Evolutionary conservation across 2,329 filamentous ascomycete genomes (phyloP).

Genomic region (Periglandula ipomoeae): DNA sequence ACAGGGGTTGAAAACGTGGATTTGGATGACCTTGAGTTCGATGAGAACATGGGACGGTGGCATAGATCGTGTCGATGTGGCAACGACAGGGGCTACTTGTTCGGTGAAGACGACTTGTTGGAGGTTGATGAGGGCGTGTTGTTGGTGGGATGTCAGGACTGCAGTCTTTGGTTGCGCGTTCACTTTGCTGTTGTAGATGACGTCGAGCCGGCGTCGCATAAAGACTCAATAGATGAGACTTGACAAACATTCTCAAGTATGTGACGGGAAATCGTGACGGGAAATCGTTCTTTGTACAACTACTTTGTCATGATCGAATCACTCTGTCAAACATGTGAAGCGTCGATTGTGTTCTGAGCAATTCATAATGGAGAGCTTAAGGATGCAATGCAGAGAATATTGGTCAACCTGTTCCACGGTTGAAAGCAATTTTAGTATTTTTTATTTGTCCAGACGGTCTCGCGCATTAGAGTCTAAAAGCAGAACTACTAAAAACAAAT

Average conservation of each 20-base stretch:
- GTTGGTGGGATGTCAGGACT: conserved; percentile 56
- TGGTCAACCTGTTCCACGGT: conserved; percentile 6
- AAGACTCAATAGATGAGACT: conserved; percentile 14
- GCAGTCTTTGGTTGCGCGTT: conserved; percentile 57
- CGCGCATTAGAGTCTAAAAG: conserved; percentile 46
- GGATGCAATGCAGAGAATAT: too few relatives aligned
- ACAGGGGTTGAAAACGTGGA: conserved; percentile 56
- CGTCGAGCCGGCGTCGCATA: conserved; percentile 11
- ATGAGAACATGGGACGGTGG: conserved; percentile 41
- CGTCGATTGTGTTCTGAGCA: too few relatives aligned
- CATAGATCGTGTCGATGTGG: conserved; percentile 54
- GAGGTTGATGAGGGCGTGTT: conserved; percentile 51
- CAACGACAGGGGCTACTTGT: conserved; percentile 49
- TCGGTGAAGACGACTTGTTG: conserved; percentile 50
- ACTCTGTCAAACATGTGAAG: too few relatives aligned
- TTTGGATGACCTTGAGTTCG: conserved; percentile 52
- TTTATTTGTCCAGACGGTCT: conserved; percentile 48
- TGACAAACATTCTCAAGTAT: conserved; percentile 12
- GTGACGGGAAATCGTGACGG: too few relatives aligned
- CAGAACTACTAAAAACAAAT: conserved; percentile 37
- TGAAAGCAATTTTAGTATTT: conserved; percentile 39
- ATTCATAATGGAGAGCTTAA: too few relatives aligned
- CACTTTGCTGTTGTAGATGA: conserved; percentile 48
- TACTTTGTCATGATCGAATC: too few relatives aligned
- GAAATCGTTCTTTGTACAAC: not conserved